Base-by-base conservation (phyloP, 495 filamentous ascomycete genomes). In the Podospora didyma region DNA sequence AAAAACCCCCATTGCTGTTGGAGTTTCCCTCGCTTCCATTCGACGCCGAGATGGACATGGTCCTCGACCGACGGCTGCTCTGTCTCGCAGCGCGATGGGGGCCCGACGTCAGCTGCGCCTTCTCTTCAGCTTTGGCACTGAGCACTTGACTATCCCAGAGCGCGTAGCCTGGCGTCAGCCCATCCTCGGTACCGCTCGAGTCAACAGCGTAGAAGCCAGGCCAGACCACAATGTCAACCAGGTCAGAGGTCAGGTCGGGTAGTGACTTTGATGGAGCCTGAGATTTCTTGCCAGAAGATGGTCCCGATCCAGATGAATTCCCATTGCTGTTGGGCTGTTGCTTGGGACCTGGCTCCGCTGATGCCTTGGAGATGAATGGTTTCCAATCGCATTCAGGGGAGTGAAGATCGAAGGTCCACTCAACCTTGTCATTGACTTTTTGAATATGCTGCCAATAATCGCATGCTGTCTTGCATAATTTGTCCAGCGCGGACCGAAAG, bases 201-300 rank as follows among this genome's bases (percentile, higher is more conserved):
- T 23, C 22, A 34, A 39, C 28, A 21, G 42, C 26, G 28, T 50
- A 34, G 14, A 67, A 65, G 20, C 46, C 51, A 0, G 65, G 57
- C 65, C 62, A 67, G 51, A 67, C 24, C 12, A 53, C 59, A 12
- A 52, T 19, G 20, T 12, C 26, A 14, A 57, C 19, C 3, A 28
- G 3, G 24, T 49, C 23, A 16, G 26, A 34, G 2, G 21, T 28
- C 2, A 26, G 1, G 26, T 11, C 23, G 3, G 12, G 35, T 51
- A 37, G 19, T 11, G 19, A 9, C 19, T 46, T 16, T 24, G 23
- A 3, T 39, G 6, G 14, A 9, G n/a, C 34, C 21, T 16, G 14
- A 14, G 39, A 2, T 14, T 42, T 42, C 39, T 16, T 42, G 39
- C 26, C 26, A 9, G 26, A 31, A 3, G 26, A 31, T 42, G 1